phyloP scores from a whole-genome alignment of 768 basidiomycete species.

The Asterophora parasitica region DNA sequence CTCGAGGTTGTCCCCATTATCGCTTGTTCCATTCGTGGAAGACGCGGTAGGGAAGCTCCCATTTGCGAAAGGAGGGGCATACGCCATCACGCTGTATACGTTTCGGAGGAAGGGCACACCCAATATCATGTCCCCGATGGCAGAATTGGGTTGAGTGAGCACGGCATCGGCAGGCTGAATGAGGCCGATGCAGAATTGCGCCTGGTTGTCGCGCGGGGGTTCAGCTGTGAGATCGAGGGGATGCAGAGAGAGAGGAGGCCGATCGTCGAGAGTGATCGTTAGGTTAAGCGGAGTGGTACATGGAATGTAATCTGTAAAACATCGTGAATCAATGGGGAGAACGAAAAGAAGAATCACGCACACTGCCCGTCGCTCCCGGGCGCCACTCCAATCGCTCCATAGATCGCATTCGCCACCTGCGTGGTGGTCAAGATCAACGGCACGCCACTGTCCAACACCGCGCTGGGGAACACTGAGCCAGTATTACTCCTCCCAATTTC shows the following conservation, averaged over 20 bases:
- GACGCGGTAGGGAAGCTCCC: slow-evolving; percentile 11
- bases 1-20: no score
- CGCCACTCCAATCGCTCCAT: slow-evolving; percentile 63
- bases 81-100: slow-evolving; percentile 74
- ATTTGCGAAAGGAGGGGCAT: slow-evolving; percentile 31
- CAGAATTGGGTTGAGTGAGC: slow-evolving; percentile 30
- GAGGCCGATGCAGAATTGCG: slow-evolving; percentile 55
- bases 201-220: slow-evolving; percentile 36
- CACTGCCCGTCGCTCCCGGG: slow-evolving; percentile 61
- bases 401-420: slow-evolving; percentile 66
- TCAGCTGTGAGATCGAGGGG: slow-evolving; percentile 67
- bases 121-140: slow-evolving; percentile 66
- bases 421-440: slow-evolving; percentile 61
- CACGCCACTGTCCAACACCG: slow-evolving; percentile 70
- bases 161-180: slow-evolving; percentile 53
- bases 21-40: not conserved
- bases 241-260: slow-evolving; percentile 56
- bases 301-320: slow-evolving; percentile 61
- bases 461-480: slow-evolving; percentile 47
- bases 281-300: slow-evolving; percentile 70
- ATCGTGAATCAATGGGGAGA: not conserved
- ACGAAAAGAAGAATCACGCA: slow-evolving; percentile 29
- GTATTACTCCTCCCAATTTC: slow-evolving; percentile 34
- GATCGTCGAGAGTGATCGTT: slow-evolving; percentile 58
- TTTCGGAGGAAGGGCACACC: slow-evolving; percentile 77